Conservation (phyloP, 768 basidiomycete genomes). For the Tylopilus rubrobrunneus region DNA sequence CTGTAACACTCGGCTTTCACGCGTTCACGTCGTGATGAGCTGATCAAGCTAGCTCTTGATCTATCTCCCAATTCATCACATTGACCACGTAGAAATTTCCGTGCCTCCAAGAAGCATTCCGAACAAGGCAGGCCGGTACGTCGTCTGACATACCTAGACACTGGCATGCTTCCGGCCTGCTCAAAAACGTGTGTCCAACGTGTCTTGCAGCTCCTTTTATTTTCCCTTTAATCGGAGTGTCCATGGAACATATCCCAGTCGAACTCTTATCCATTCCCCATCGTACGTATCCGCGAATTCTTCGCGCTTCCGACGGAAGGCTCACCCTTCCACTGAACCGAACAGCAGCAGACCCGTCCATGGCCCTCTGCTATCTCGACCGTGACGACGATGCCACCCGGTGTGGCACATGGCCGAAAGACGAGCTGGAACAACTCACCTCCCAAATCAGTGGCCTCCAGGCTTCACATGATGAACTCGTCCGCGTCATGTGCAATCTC, state of each 20-base stretch:
- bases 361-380: conserved; percentile 25
- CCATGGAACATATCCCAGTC: conserved; percentile 19
- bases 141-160: conserved; percentile 18
- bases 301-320: background rate
- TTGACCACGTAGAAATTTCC: conserved; percentile 19
- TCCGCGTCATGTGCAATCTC: conserved; percentile 24
- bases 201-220: conserved; percentile 15
- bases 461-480: conserved; percentile 27
- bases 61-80: conserved; percentile 4
- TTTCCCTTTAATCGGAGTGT: conserved; percentile 27
- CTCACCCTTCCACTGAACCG: conserved; percentile 3
- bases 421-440: conserved; percentile 27
- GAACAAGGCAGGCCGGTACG: conserved; percentile 18
- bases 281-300: conserved; percentile 15
- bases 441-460: conserved; percentile 25
- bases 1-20: conserved; percentile 9
- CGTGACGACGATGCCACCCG: conserved; percentile 9
- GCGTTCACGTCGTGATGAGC: conserved; percentile 1
- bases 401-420: conserved; percentile 2
- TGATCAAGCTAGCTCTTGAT: background rate
- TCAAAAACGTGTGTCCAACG: conserved; percentile 30
- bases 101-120: conserved; percentile 14
- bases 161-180: conserved; percentile 8
- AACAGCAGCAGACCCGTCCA: conserved; percentile 11
- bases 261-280: conserved; percentile 18